Conservation (phyloP, 225 moss, liverwort and hornwort species). For the Pseudoscleropodium purum region DNA sequence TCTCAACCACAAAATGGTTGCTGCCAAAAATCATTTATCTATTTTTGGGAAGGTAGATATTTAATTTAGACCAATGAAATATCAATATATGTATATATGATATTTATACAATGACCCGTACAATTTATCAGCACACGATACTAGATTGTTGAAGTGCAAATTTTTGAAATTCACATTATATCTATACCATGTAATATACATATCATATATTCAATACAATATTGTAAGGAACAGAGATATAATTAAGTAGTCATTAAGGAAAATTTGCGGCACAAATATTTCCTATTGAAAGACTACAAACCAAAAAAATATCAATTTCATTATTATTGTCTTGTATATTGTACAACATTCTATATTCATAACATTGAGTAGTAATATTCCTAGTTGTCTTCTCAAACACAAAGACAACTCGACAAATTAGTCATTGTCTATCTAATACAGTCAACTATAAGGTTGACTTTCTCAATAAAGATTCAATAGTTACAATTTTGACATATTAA, state of each 20-base stretch:
- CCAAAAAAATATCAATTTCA: background rate
- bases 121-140: background rate
- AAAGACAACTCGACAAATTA: too few species aligned
- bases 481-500: too few species aligned
- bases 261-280: background rate
- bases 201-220: too few species aligned
- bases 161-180: too few species aligned
- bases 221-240: background rate
- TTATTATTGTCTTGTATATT: background rate
- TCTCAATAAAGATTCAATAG: too few species aligned
- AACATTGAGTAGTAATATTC: too few species aligned
- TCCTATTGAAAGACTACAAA: too few species aligned
- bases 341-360: background rate
- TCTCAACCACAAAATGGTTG: background rate
- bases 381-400: too few species aligned
- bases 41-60: background rate
- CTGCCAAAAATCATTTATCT: too few species aligned
- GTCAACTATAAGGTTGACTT: too few species aligned
- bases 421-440: too few species aligned
- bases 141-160: fast-evolving
- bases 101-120: background rate
- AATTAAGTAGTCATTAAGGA: fast-evolving
- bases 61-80: background rate
- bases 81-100: background rate
- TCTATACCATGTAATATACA: too few species aligned